These are phyloP conservation scores for Aspergillus mulundensis DNA, from an alignment of 495 filamentous ascomycete genomes.

Conservation along the genomic window DNA sequence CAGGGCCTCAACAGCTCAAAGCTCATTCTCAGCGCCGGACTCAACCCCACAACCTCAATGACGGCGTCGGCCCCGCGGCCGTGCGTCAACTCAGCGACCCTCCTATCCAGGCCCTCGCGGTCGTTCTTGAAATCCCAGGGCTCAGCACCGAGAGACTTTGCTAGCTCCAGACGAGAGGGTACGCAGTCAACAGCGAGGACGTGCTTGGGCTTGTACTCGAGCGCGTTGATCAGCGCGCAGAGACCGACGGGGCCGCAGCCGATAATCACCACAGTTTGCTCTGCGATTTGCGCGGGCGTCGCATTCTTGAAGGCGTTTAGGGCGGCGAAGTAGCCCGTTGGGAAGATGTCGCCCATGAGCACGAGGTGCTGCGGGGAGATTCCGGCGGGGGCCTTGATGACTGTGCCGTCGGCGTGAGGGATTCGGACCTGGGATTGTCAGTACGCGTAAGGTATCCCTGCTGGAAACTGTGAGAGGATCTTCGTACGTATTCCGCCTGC, in stretches of 20 bases:
- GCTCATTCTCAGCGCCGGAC: constrained; percentile 73
- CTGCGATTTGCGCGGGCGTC: constrained; percentile 55
- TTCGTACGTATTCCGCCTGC: constrained; percentile 75
- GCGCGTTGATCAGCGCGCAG: constrained; percentile 79
- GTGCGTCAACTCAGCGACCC: constrained; percentile 72
- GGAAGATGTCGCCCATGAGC: constrained; percentile 60
- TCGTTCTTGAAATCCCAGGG: constrained; percentile 77
- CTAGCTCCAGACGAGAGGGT: constrained; percentile 70
- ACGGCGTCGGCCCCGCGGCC: constrained; percentile 87
- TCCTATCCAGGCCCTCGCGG: constrained; percentile 59
- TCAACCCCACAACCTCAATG: constrained; percentile 87
- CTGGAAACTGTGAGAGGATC: not conserved
- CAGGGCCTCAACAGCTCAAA: constrained; percentile 86
- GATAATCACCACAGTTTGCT: constrained; percentile 74
- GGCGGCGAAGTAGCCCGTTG: constrained; percentile 90
- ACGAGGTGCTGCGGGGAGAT: constrained; percentile 76
- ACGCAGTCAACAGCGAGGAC: constrained; percentile 85
- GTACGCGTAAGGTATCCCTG: not conserved
- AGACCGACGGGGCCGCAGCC: constrained; percentile 89
- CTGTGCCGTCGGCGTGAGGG: constrained; percentile 79
- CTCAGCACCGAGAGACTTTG: constrained; percentile 75
- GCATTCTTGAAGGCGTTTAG: constrained; percentile 71
- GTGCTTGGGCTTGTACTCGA: constrained; percentile 75
- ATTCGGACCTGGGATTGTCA: constrained; percentile 56
- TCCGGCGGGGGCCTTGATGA: constrained; percentile 68